These are phyloP conservation scores for Fomitiporia mediterranea DNA, from an alignment of 1,284 basidiomycete species.

Conservation along the genomic window DNA sequence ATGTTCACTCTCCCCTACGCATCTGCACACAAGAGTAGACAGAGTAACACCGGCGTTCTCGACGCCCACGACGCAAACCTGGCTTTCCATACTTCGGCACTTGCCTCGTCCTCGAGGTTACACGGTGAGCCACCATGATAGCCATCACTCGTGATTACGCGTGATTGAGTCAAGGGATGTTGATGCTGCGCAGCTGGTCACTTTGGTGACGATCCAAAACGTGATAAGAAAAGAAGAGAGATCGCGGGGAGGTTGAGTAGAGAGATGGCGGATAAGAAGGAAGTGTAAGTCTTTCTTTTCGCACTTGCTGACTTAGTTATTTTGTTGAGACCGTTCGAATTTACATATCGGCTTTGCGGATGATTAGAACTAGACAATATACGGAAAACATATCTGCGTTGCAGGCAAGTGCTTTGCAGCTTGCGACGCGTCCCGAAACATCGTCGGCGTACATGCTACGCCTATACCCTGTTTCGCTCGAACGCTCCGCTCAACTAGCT, in stretches of 20 bases:
- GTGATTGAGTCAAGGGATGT: neutral
- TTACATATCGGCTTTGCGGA: neutral
- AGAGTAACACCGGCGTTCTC: constrained; percentile 23
- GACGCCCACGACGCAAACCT: constrained; percentile 20
- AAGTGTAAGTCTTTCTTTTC: constrained; percentile 51
- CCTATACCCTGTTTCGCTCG: constrained; percentile 64
- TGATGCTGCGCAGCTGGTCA: constrained; percentile 14
- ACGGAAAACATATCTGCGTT: constrained; percentile 51
- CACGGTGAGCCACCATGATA: constrained; percentile 10
- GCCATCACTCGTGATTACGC: neutral
- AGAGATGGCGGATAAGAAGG: constrained; percentile 64
- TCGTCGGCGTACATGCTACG: constrained; percentile 61
- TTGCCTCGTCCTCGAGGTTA: constrained; percentile 16
- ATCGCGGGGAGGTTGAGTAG: constrained; percentile 61
- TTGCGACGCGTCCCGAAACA: constrained; percentile 61
- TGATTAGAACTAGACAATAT: constrained; percentile 45
- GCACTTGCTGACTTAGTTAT: too few species aligned
- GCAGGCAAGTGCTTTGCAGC: constrained; percentile 50
- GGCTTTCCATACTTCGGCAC: constrained; percentile 17
- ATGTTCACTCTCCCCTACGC: constrained; percentile 46
- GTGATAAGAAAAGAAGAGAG: constrained; percentile 62
- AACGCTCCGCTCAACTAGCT: constrained; percentile 66
- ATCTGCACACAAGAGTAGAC: constrained; percentile 38
- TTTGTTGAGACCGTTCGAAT: neutral
- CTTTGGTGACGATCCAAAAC: constrained; percentile 39